Base-by-base conservation (phyloP, 768 basidiomycete species). In the Phlegmacium glaucopus region DNA sequence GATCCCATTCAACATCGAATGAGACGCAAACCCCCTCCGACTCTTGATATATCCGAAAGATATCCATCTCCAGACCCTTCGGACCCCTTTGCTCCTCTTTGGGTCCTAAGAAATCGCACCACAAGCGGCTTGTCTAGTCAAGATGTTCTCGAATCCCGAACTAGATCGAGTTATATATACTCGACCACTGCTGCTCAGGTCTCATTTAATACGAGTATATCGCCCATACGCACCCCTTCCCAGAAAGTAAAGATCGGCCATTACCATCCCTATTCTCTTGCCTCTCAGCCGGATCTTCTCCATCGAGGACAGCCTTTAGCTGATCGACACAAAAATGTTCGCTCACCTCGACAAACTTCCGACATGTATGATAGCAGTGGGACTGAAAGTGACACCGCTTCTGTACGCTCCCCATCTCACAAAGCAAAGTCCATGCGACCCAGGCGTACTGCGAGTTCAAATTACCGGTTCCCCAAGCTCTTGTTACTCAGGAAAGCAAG, bases 81-180 rank as follows among this genome's bases (percentile, higher is more conserved):
- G 13, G 84, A 88, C 60, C 86, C 86, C 1, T 87, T 87, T 52
- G 85, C 81, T 5, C 78, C 86, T 0, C 76, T 88, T 36, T 77
- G 78, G 58, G 78, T 80, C 18, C 71, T 88, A 22, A 79, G 86
- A 42, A 77, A 72, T 50, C 76, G 83, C 46, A 77, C 63, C n/a
- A 67, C 79, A 4, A 76, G 74, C 52, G 70, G 70, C 15, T 65
- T n/a, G n/a, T n/a, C n/a, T n/a, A n/a, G n/a, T n/a, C n/a, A n/a
- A n/a, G n/a, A n/a, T n/a, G n/a, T n/a, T n/a, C n/a, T n/a, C n/a
- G n/a, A n/a, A n/a, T n/a, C n/a, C n/a, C 44, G 49, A 44, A 50
- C 44, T 44, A 44, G 49, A 30, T 50, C 49, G 13, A 50, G 46
- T 35, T 47, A 44, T 34, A 7, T 47, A 46, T 37, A 12, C 32